Evolutionary conservation across 129 eudicot genomes (phyloP), one percentile per base, ranked within the genome.

Genomic region (Flaveria brownii): DNA sequence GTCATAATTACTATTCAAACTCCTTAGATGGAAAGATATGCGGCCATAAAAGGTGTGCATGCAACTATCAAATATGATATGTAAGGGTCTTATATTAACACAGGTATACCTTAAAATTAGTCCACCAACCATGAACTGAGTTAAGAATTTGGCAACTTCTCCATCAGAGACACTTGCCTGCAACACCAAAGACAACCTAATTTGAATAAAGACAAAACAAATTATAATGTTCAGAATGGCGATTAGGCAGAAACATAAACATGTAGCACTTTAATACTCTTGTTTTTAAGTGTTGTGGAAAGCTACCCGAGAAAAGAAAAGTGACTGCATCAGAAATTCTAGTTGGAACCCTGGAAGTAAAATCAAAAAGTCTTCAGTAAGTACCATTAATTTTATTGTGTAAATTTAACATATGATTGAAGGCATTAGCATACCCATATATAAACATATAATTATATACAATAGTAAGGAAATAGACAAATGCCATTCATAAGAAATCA

Each of bases 261-360:
- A 61, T 45, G 71, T 61, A 42, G 17, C 22, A 13, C 65, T 30
- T 55, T 15, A 15, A 8, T 25, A 77, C 9, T 76, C 41, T 72
- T 7, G 33, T 6, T 51, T 62, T 55, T 46, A 78, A 50, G 65
- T 28, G 43, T 28, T 47, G 57, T 30, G 49, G 70, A 74, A 75
- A 73, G 52, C 60, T 90, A 93, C 98, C 90, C 97, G 90, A 69
- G 98, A 88, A 81, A 93, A 90, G 81, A 72, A 70, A 46, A 93
- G 92, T 36, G 97, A 93, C 77, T 90, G 98, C 95, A 93, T 86
- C 82, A 93, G 78, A 78, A 93, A 90, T 73, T 93, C 98, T 36
- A 93, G 95, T 87, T 84, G 94, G 77, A 93, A 90, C 39, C 87
- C 98, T 93, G 92, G 84, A 93, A 71, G 65, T 74, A 74, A 68